Base-by-base conservation (phyloP, 768 basidiomycete genomes). In the Mycena pura region DNA sequence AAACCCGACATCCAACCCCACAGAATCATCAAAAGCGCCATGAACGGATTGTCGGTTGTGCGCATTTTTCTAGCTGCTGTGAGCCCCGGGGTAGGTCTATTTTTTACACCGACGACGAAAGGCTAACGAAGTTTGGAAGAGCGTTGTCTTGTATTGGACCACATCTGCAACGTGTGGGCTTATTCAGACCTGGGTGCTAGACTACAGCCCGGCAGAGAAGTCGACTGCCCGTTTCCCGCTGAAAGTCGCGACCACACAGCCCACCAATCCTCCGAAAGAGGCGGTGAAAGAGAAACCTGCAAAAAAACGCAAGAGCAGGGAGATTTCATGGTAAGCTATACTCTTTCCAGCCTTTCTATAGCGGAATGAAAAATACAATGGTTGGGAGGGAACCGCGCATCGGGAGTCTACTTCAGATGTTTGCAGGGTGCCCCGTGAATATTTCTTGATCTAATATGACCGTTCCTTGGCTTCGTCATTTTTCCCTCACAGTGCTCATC, bases 401-500 rank as follows among this genome's bases (percentile, higher is more conserved):
- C 38, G 19, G 53, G 48, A 34, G 44, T 62, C 32, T 57, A 68
- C 69, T 67, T 70, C 66, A 44, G 44, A 62, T 73, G 71, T 70
- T 67, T 63, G 72, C 76, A 66, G 73, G 88, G 82, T 72, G 75
- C 79, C 82, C 87, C 14, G 38, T 87, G 91, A 86, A 75, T 74
- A 63, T 73, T 81, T 82, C 92, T 93, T 93, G 92, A 93, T 93
- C 92, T 93, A 93, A 93, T 93, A 88, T 93, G 92, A 93, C 83
- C 76, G 67, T 63, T 48, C 27, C 5, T 36, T 38, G 15, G n/a
- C 43, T 29, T 28, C 17, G n/a, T 32, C 22, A 5, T 39, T 24
- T 31, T 47, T 38, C 29, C 22, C 46, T 9, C 44, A 3, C 3
- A 36, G 27, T 21, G 39, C 59, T 53, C 34, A 10, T n/a, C 32